Evolutionary conservation across 139 green algal genomes (phyloP).

Genomic region (Mesostigma viride): DNA sequence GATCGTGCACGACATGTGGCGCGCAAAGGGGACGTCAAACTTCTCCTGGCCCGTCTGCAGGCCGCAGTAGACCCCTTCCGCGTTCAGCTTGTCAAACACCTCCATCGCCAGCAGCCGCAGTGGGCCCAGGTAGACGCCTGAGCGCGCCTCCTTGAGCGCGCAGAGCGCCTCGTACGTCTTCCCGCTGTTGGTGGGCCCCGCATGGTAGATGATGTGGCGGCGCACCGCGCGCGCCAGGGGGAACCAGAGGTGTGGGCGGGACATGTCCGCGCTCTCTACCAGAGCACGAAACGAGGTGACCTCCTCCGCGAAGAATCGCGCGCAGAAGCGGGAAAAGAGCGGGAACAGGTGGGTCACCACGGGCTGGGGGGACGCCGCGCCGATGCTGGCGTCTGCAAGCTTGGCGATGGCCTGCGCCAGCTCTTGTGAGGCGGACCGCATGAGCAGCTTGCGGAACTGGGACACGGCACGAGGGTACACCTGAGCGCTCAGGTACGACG

Average conservation of each 20-base stretch:
- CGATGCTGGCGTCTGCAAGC: not conserved
- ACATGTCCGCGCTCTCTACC: slow-evolving; percentile 24
- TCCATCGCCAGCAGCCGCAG: slow-evolving; percentile 90
- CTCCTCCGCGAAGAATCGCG: slow-evolving; percentile 17
- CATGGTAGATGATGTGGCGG: slow-evolving; percentile 77
- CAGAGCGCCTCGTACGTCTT: slow-evolving; percentile 85
- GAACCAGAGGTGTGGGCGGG: slow-evolving; percentile 37
- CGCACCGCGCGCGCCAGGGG: slow-evolving; percentile 62
- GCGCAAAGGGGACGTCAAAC: slow-evolving; percentile 50
- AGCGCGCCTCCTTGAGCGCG: slow-evolving; percentile 23
- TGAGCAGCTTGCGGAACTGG: slow-evolving; percentile 22
- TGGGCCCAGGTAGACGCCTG: slow-evolving; percentile 84
- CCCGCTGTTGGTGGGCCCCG: slow-evolving; percentile 89
- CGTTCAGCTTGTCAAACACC: slow-evolving; percentile 38
- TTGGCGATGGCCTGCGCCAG: slow-evolving; percentile 1
- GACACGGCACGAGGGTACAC: slow-evolving; percentile 20
- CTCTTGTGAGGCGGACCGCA: slow-evolving; percentile 11
- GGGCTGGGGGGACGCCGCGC: slow-evolving; percentile 25
- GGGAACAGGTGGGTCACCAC: no score
- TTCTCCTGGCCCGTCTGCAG: slow-evolving; percentile 77
- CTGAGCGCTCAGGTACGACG: slow-evolving; percentile 22
- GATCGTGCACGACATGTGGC: slow-evolving; percentile 82
- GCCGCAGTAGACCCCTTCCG: slow-evolving; percentile 40
- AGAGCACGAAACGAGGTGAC: slow-evolving; percentile 14
- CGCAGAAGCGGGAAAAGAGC: slow-evolving; percentile 27